phyloP scores from a whole-genome alignment of 768 basidiomycete species.

The Lyophyllum decastes region DNA sequence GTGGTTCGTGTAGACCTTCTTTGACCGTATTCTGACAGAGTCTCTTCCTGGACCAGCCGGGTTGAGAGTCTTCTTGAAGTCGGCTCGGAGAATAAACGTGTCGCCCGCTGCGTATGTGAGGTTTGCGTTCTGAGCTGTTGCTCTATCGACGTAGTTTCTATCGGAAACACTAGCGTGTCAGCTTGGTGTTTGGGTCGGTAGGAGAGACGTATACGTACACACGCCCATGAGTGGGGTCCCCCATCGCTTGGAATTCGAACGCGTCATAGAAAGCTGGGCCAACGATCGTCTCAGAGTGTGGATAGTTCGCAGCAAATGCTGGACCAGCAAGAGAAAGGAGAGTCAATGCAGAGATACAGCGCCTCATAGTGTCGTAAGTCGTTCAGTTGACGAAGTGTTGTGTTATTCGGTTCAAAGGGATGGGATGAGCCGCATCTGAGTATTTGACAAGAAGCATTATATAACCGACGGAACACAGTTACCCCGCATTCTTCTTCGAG shows the following conservation, averaged over 20 bases:
- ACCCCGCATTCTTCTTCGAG: too few species aligned
- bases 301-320: constrained; percentile 37
- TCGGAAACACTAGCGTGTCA: not conserved
- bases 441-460: too few species aligned
- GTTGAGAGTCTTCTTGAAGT: constrained; percentile 39
- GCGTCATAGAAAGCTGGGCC: constrained; percentile 45
- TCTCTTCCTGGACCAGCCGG: constrained; percentile 48
- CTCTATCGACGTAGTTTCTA: not conserved
- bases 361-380: too few species aligned
- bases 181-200: too few species aligned
- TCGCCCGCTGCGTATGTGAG: constrained; percentile 45
- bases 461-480: too few species aligned
- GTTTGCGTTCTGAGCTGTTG: constrained; percentile 26
- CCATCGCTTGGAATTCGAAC: constrained; percentile 49
- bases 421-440: too few species aligned
- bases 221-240: constrained; percentile 63
- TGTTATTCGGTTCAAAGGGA: too few species aligned
- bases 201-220: constrained; percentile 32
- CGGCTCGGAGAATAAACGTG: constrained; percentile 48
- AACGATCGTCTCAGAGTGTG: constrained; percentile 39
- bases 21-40: constrained; percentile 53
- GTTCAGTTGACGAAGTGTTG: too few species aligned
- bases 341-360: not conserved
- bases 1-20: constrained; percentile 52
- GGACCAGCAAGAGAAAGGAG: not conserved